These are phyloP conservation scores for Hortiboletus campestris DNA, from an alignment of 768 basidiomycete species.

Conservation along the genomic window DNA sequence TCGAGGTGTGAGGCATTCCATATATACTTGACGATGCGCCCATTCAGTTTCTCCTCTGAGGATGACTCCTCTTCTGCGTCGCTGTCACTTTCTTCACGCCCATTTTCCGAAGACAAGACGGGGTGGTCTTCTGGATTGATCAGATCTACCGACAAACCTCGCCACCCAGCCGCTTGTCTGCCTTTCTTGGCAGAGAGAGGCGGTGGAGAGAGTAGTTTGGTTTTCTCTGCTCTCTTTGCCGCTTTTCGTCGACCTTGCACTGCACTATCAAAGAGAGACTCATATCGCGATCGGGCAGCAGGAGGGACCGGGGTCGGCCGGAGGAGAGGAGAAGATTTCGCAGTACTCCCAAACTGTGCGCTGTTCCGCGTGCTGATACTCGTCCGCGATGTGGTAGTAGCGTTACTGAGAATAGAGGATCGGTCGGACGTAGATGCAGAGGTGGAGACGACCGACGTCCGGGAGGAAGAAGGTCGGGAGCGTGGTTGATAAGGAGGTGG, in stretches of 20 bases:
- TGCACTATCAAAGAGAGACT: slow-evolving; percentile 63
- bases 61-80: slow-evolving; percentile 28
- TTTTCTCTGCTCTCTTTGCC: slow-evolving; percentile 28
- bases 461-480: slow-evolving; percentile 34
- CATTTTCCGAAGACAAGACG: slow-evolving; percentile 11
- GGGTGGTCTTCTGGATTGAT: slow-evolving; percentile 42
- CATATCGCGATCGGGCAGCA: slow-evolving; percentile 63
- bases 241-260: slow-evolving; percentile 47
- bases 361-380: slow-evolving; percentile 35
- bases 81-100: slow-evolving; percentile 9
- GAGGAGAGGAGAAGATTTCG: slow-evolving; percentile 32
- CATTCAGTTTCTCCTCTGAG: slow-evolving; percentile 52
- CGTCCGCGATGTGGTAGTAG: slow-evolving; percentile 40
- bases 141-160: slow-evolving; percentile 67
- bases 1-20: slow-evolving; percentile 64
- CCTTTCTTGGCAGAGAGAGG: slow-evolving; percentile 41
- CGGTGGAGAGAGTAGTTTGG: slow-evolving; percentile 31
- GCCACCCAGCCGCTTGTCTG: slow-evolving; percentile 70
- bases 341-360: slow-evolving; percentile 17
- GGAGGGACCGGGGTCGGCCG: slow-evolving; percentile 70
- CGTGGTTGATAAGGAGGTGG: slow-evolving; percentile 35
- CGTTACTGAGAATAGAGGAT: slow-evolving; percentile 56
- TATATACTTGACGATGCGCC: slow-evolving; percentile 52
- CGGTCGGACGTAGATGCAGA: slow-evolving; percentile 55
- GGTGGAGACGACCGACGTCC: slow-evolving; percentile 36